Conservation (phyloP, 208 protist species). For the Crithidia thermophila region DNA sequence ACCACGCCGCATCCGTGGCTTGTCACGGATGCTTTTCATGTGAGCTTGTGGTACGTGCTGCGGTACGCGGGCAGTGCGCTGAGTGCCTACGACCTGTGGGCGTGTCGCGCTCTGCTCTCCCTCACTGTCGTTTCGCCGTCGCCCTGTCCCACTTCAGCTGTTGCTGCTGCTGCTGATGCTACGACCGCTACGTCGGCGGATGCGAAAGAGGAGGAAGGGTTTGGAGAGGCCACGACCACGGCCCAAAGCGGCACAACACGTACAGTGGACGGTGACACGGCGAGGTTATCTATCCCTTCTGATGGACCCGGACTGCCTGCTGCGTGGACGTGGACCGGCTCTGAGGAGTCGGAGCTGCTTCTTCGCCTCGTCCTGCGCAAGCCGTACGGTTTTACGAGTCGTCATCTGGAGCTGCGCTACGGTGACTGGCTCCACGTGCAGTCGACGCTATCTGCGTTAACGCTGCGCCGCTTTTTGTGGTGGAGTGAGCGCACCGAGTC, state of each 20-base stretch:
- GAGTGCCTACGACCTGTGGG: conserved; percentile 33
- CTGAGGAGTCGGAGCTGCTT: conserved; percentile 61
- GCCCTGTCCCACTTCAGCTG: too few relatives aligned
- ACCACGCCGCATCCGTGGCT: conserved; percentile 31
- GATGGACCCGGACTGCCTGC: neutral
- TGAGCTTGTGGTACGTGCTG: conserved; percentile 54
- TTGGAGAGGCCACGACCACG: neutral
- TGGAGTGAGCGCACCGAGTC: neutral
- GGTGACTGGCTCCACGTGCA: conserved; percentile 57
- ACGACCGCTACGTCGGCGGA: neutral
- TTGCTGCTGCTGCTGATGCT: neutral
- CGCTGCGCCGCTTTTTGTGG: conserved; percentile 24
- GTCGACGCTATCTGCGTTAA: conserved; percentile 32
- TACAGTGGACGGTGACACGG: too few relatives aligned
- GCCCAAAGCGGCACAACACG: too few relatives aligned
- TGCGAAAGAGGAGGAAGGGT: neutral
- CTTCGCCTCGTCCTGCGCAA: conserved; percentile 56
- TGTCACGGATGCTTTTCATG: conserved; percentile 57
- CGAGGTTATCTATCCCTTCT: too few relatives aligned
- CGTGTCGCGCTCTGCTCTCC: conserved; percentile 29
- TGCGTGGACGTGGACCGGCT: conserved; percentile 17
- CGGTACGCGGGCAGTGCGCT: conserved; percentile 41
- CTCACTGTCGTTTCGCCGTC: neutral
- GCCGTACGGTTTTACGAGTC: conserved; percentile 39
- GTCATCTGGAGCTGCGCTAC: conserved; percentile 53